These are phyloP conservation scores for Candida incommunis DNA, from an alignment of 805 yeast species.

Conservation along the genomic window DNA sequence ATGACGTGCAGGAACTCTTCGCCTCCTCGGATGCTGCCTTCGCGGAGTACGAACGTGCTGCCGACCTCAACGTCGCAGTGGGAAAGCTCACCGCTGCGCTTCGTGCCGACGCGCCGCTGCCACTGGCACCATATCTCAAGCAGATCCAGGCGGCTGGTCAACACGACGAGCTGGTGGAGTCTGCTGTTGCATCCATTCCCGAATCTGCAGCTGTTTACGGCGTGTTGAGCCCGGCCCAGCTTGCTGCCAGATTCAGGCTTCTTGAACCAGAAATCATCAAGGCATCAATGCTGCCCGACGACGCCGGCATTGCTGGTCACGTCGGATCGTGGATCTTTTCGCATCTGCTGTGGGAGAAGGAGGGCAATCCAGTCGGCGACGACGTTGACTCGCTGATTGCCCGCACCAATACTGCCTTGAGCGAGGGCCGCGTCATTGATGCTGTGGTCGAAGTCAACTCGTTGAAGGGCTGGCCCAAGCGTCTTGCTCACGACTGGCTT, in stretches of 20 bases:
- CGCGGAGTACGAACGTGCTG: constrained; percentile 25
- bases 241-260: constrained; percentile 64
- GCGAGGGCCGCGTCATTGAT: constrained; percentile 61
- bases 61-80: constrained; percentile 30
- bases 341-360: constrained; percentile 57
- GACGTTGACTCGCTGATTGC: constrained; percentile 85
- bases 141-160: constrained; percentile 23
- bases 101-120: constrained; percentile 24
- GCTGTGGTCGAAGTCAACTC: constrained; percentile 89
- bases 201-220: constrained; percentile 33
- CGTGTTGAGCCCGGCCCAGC: constrained; percentile 63
- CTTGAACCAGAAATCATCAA: constrained; percentile 78
- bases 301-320: constrained; percentile 92
- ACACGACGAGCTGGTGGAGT: constrained; percentile 36
- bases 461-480: constrained; percentile 87
- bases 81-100: constrained; percentile 29
- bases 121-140: constrained; percentile 22
- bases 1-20: constrained; percentile 32
- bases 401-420: constrained; percentile 62
- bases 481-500: constrained; percentile 85
- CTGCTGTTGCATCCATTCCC: constrained; percentile 36
- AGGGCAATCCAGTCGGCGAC: constrained; percentile 65
- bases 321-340: constrained; percentile 68
- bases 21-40: constrained; percentile 25
- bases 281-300: constrained; percentile 81